These are phyloP conservation scores for Boletellus sp. DNA, from an alignment of 1,284 basidiomycete genomes.

Conservation along the genomic window DNA sequence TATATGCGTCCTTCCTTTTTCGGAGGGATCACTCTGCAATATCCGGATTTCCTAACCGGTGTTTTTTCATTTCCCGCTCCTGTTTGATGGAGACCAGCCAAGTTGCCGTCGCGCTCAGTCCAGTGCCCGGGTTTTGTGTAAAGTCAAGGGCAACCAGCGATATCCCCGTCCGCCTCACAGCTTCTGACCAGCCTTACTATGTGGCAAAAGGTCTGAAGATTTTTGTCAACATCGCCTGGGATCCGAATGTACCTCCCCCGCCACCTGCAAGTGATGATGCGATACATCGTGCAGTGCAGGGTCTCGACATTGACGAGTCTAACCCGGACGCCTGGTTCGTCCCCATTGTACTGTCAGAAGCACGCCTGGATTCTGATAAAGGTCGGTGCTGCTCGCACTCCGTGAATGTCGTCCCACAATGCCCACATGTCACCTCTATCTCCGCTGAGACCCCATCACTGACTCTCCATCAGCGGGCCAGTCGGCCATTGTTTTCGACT, in stretches of 20 bases:
- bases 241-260: slow-evolving; percentile 60
- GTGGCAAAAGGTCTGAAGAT: slow-evolving; percentile 55
- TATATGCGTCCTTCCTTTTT: slow-evolving; percentile 6
- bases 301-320: slow-evolving; percentile 39
- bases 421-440: slow-evolving; percentile 3
- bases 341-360: slow-evolving; percentile 69
- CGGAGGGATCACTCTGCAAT: neutral
- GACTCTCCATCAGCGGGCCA: slow-evolving; percentile 52
- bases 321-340: slow-evolving; percentile 52
- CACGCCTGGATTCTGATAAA: slow-evolving; percentile 63
- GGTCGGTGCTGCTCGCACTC: slow-evolving; percentile 38
- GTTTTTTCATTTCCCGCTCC: neutral
- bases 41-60: slow-evolving; percentile 14
- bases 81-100: slow-evolving; percentile 23
- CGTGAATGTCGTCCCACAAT: slow-evolving; percentile 4
- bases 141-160: slow-evolving; percentile 26
- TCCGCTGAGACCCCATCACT: slow-evolving; percentile 2
- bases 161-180: slow-evolving; percentile 10
- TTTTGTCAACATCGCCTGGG: slow-evolving; percentile 73
- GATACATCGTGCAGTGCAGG: slow-evolving; percentile 54
- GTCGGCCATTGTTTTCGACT: slow-evolving; percentile 65
- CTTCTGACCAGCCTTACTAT: slow-evolving; percentile 3
- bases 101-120: slow-evolving; percentile 23
- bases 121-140: slow-evolving; percentile 32
- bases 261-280: slow-evolving; percentile 53